phyloP scores from a whole-genome alignment of 257 asterid species.

The Cruciata laevipes region DNA sequence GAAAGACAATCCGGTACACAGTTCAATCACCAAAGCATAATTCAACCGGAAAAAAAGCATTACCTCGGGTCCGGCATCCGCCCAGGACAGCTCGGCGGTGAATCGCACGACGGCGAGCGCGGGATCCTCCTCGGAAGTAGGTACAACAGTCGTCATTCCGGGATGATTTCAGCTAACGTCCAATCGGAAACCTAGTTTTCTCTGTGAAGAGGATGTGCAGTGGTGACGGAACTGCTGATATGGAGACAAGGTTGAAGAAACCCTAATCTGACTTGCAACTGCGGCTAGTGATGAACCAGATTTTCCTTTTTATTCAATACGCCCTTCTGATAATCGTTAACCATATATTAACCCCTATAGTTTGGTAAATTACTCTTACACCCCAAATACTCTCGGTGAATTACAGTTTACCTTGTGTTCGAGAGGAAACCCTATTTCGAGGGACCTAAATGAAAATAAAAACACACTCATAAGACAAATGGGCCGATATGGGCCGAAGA shows the following conservation, averaged over 20 bases:
- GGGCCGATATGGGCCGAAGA: background rate
- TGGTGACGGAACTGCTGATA: background rate
- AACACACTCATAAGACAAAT: background rate
- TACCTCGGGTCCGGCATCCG: conserved; percentile 88
- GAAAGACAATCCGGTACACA: background rate
- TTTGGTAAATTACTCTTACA: background rate
- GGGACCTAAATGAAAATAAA: background rate
- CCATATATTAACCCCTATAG: background rate
- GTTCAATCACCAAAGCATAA: background rate
- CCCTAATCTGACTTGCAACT: conserved; percentile 17
- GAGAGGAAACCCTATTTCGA: background rate
- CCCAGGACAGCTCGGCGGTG: conserved; percentile 81
- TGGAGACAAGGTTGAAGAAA: conserved; percentile 4
- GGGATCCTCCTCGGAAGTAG: conserved; percentile 92
- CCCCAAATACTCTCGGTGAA: background rate
- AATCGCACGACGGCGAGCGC: conserved; percentile 70
- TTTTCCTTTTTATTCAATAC: background rate
- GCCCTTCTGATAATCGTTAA: background rate
- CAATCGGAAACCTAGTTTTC: background rate
- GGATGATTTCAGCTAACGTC: background rate
- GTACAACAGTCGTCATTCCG: conserved; percentile 77
- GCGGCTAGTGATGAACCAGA: background rate
- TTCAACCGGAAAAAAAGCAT: background rate
- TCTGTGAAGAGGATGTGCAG: background rate
- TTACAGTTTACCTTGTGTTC: background rate